Conservation (phyloP, 257 asterid species). For the Mentha longifolia region DNA sequence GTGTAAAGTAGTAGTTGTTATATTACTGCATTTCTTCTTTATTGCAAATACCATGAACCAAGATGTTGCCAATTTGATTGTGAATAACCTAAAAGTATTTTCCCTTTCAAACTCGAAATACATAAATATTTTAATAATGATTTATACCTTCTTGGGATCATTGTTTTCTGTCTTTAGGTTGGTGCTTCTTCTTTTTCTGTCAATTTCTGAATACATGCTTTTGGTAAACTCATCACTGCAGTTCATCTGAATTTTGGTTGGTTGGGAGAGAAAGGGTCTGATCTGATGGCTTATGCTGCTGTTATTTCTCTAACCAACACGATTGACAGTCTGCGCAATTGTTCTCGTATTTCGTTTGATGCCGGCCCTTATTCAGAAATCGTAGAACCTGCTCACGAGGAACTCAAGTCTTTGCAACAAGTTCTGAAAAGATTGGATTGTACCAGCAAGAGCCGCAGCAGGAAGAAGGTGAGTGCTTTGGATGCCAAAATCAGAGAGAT, state of each 20-base stretch:
- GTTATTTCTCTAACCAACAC: conserved; percentile 18
- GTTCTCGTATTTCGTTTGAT: not conserved
- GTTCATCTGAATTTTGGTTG: not conserved
- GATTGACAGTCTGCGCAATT: not conserved
- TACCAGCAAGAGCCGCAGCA: not conserved
- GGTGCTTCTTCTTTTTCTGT: too few relatives aligned
- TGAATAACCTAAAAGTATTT: too few relatives aligned
- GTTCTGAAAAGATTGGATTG: not conserved
- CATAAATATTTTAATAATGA: too few relatives aligned
- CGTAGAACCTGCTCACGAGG: not conserved
- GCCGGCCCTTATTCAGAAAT: not conserved
- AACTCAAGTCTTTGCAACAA: conserved; percentile 1
- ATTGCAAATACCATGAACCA: too few relatives aligned
- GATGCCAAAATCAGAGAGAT: not conserved
- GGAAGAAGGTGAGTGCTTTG: not conserved
- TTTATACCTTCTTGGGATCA: too few relatives aligned
- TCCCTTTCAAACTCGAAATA: too few relatives aligned
- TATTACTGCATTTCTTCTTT: too few relatives aligned
- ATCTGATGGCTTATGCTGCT: conserved; percentile 16
- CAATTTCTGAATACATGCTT: not conserved
- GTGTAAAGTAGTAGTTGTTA: too few relatives aligned
- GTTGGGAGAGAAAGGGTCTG: not conserved
- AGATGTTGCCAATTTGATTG: too few relatives aligned
- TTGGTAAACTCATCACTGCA: not conserved
- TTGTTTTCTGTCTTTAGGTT: too few relatives aligned